phyloP scores from a whole-genome alignment of 208 protist species.

The Trypanosoma boissoni region DNA sequence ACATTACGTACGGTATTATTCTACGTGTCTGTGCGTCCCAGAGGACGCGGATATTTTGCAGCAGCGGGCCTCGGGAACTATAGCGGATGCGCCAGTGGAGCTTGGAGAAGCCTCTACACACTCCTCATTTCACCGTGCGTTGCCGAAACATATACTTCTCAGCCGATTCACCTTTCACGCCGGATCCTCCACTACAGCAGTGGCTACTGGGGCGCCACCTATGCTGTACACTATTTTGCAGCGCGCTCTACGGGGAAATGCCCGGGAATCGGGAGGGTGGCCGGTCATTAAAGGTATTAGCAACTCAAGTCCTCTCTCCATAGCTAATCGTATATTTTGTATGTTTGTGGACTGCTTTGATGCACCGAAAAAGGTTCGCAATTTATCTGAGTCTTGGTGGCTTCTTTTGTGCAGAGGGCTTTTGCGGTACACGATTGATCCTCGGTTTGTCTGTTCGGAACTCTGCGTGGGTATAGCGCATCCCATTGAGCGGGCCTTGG shows the following conservation, averaged over 20 bases:
- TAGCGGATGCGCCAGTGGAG: background rate
- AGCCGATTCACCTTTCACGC: conserved; percentile 21
- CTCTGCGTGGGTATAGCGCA: conserved; percentile 53
- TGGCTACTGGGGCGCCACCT: conserved; percentile 17
- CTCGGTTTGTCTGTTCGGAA: conserved; percentile 29
- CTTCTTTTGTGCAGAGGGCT: conserved; percentile 34
- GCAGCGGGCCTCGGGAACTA: background rate
- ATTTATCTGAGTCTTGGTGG: conserved; percentile 26
- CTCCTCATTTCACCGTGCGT: conserved; percentile 13
- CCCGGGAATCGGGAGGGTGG: conserved; percentile 26
- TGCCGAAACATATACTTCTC: conserved; percentile 22
- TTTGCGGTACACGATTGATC: conserved; percentile 31
- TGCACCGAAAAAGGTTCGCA: conserved; percentile 5
- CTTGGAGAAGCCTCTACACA: background rate
- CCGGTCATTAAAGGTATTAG: conserved; percentile 20
- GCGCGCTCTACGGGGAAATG: conserved; percentile 26
- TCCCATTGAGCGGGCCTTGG: conserved; percentile 47
- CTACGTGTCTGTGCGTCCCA: conserved; percentile 23
- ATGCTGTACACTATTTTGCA: conserved; percentile 27
- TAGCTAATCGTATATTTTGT: conserved; percentile 30
- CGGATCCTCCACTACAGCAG: conserved; percentile 10
- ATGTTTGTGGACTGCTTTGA: conserved; percentile 34
- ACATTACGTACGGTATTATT: conserved; percentile 56
- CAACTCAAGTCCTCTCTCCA: conserved; percentile 20
- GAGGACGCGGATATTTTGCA: background rate